Evolutionary conservation across 305 asterid genomes (phyloP).

Genomic region (Caryopteris hybrid): DNA sequence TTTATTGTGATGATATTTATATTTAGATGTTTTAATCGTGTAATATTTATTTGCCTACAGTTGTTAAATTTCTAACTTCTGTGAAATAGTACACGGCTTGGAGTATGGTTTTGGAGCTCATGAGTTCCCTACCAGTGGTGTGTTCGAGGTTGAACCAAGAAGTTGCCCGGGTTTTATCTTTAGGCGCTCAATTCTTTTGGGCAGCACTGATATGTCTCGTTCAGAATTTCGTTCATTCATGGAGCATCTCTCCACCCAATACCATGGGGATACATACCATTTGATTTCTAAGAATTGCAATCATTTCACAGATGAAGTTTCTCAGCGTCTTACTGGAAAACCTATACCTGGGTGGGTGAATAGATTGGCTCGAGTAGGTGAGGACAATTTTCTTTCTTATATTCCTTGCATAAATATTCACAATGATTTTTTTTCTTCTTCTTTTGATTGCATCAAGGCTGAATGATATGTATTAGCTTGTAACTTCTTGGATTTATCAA

Average conservation of each 20-base stretch:
- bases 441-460: neutral
- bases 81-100: conserved; percentile 65
- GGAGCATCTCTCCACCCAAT: conserved; percentile 77
- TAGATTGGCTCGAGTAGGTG: conserved; percentile 62
- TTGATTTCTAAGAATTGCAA: conserved; percentile 93
- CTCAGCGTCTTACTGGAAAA: conserved; percentile 62
- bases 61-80: conserved; percentile 7
- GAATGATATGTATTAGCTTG: neutral
- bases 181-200: conserved; percentile 79
- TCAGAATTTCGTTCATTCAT: conserved; percentile 80
- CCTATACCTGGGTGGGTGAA: conserved; percentile 78
- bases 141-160: conserved; percentile 95
- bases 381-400: conserved; percentile 2
- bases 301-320: conserved; percentile 85
- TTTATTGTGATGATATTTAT: neutral
- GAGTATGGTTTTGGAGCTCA: conserved; percentile 98
- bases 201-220: conserved; percentile 76
- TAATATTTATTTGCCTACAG: neutral
- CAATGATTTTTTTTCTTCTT: conserved; percentile 1
- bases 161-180: conserved; percentile 93
- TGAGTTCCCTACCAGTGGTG: conserved; percentile 85
- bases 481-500: neutral
- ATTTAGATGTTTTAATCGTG: neutral
- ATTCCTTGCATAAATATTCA: neutral
- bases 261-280: conserved; percentile 89